phyloP scores from a whole-genome alignment of 108 stramenopile genomes.

The Schizochytrium sp. region DNA sequence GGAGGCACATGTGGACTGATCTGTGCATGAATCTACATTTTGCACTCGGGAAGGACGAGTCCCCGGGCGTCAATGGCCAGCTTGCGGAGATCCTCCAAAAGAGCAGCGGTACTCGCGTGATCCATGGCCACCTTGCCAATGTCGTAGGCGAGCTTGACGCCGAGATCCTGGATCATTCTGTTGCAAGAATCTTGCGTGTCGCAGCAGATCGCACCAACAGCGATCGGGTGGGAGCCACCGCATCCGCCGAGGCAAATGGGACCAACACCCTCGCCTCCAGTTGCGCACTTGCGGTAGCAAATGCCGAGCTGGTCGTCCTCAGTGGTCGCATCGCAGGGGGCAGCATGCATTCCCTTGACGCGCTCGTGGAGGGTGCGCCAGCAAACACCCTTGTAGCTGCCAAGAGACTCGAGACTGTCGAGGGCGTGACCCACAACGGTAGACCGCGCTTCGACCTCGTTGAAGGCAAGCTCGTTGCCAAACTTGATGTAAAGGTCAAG shows the following conservation, averaged over 20 bases:
- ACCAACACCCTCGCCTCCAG: background rate
- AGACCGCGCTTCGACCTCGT: background rate
- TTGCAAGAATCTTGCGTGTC: background rate
- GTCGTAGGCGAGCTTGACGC: conserved; percentile 9
- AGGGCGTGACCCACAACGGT: background rate
- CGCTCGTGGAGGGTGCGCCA: background rate
- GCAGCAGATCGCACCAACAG: background rate
- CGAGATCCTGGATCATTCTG: background rate
- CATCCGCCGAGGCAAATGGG: background rate
- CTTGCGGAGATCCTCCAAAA: background rate
- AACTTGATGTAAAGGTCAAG: background rate
- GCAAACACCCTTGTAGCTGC: background rate
- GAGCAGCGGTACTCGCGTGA: background rate
- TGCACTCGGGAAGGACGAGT: background rate
- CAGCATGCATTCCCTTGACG: background rate
- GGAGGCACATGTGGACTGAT: no score
- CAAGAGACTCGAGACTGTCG: background rate
- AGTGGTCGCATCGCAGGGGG: background rate
- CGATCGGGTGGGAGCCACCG: background rate
- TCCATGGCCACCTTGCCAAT: conserved; percentile 12
- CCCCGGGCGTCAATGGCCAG: background rate
- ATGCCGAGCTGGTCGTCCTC: background rate
- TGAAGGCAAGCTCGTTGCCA: background rate
- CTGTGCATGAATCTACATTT: background rate
- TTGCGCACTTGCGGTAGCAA: background rate